Conservation (phyloP, 331 rosid genomes). For the Spiraea crenata region DNA sequence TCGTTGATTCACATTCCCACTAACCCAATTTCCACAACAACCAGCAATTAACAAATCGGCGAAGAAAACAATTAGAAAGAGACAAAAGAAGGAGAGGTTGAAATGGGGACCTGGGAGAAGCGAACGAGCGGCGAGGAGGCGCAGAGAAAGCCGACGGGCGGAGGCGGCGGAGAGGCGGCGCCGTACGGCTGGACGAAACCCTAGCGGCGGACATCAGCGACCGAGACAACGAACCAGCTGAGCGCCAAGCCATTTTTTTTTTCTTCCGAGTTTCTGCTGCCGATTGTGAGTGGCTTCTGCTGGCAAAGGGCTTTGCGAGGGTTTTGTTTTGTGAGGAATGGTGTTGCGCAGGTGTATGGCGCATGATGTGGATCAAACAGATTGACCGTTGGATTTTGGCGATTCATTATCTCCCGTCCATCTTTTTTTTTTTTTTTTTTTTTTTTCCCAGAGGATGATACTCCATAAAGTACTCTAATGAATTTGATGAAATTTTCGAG, state of each 20-base stretch:
- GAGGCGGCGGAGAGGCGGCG: conserved; percentile 57
- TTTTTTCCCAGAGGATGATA: neutral
- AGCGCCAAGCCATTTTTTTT: conserved; percentile 74
- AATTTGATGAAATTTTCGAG: too few relatives aligned
- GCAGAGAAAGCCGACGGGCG: conserved; percentile 57
- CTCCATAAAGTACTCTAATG: too few relatives aligned
- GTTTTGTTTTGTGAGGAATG: conserved; percentile 27
- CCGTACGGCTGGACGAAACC: conserved; percentile 56
- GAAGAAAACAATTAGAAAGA: neutral
- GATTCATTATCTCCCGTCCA: neutral
- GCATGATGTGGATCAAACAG: neutral
- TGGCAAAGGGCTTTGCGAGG: conserved; percentile 53
- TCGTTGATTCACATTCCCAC: neutral
- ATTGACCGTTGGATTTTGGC: neutral
- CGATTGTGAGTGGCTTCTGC: neutral
- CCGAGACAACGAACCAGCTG: conserved; percentile 67
- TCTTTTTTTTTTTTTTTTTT: too few relatives aligned
- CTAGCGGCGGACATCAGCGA: conserved; percentile 63
- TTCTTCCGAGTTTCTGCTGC: conserved; percentile 5
- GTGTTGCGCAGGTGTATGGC: neutral
- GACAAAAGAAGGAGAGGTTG: neutral
- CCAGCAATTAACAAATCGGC: neutral
- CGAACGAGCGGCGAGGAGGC: conserved; percentile 62
- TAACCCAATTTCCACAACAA: neutral
- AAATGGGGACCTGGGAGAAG: conserved; percentile 54